Conservation (phyloP, 2,329 filamentous ascomycete species). For the Colletotrichum tofieldiae region DNA sequence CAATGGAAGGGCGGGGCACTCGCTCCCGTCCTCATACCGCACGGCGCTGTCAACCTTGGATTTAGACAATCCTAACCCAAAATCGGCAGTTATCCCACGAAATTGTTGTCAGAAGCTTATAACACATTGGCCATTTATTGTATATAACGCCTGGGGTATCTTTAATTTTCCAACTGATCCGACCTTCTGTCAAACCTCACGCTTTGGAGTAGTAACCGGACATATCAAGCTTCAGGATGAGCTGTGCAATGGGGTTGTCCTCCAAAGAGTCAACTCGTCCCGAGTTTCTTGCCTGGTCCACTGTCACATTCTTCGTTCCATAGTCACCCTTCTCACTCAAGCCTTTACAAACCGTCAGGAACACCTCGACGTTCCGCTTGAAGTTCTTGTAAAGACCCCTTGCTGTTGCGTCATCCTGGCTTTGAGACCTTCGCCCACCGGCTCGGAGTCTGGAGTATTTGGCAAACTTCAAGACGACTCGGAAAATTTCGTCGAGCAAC, state of each 20-base stretch:
- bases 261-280: slow-evolving; percentile 54
- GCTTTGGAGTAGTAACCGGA: slow-evolving; percentile 72
- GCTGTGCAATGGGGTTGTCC: slow-evolving; percentile 76
- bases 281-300: slow-evolving; percentile 49
- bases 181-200: slow-evolving; percentile 8
- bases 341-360: slow-evolving; percentile 80
- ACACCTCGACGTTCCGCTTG: slow-evolving; percentile 80
- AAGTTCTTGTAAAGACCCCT: slow-evolving; percentile 74
- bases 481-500: slow-evolving; percentile 84
- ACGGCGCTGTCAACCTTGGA: not conserved
- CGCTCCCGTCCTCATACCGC: not conserved
- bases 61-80: slow-evolving; percentile 1
- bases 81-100: not conserved
- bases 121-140: not conserved
- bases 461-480: slow-evolving; percentile 80
- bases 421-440: slow-evolving; percentile 52
- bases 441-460: slow-evolving; percentile 61
- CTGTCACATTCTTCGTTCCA: slow-evolving; percentile 52
- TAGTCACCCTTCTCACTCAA: slow-evolving; percentile 75
- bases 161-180: not conserved
- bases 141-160: slow-evolving; percentile 23
- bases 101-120: not conserved
- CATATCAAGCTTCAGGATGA: slow-evolving; percentile 81
- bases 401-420: slow-evolving; percentile 48
- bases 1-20: slow-evolving; percentile 17